Evolutionary conservation across 2,329 filamentous ascomycete genomes (phyloP).

Genomic region (Fusarium compactum): DNA sequence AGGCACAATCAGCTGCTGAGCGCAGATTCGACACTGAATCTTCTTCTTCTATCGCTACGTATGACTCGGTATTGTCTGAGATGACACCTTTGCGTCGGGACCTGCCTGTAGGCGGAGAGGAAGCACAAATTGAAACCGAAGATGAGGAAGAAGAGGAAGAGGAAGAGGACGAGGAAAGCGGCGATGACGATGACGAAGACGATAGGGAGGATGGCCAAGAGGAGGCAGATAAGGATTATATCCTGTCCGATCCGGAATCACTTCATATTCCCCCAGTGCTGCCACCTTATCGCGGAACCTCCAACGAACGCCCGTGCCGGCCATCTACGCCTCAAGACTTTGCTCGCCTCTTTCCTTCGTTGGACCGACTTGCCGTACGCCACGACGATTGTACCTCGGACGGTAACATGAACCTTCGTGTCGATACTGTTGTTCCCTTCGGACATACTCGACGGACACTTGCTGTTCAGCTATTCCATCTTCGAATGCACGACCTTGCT

Average conservation of each 20-base stretch:
- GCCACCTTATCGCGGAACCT: conserved; percentile 70
- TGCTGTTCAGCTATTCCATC: conserved; percentile 84
- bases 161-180: conserved; percentile 36
- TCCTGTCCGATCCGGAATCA: conserved; percentile 46
- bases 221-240: conserved; percentile 44
- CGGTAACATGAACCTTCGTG: conserved; percentile 95
- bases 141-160: conserved; percentile 40
- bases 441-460: conserved; percentile 72
- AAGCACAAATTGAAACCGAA: conserved; percentile 40
- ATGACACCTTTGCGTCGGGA: conserved; percentile 46
- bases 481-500: conserved; percentile 92
- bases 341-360: conserved; percentile 85
- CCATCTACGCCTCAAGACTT: conserved; percentile 87
- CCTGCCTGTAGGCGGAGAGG: conserved; percentile 40
- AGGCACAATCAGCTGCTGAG: conserved; percentile 24
- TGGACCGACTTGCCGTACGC: conserved; percentile 81
- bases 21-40: conserved; percentile 43
- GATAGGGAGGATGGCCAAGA: conserved; percentile 48
- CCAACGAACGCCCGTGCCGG: conserved; percentile 72
- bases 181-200: conserved; percentile 52
- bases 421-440: conserved; percentile 78
- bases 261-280: conserved; percentile 61
- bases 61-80: conserved; percentile 74
- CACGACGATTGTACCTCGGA: conserved; percentile 92
- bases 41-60: conserved; percentile 78